Evolutionary conservation across 371 early-diverging fungal species (phyloP).

Genomic region (Circinella minor): DNA sequence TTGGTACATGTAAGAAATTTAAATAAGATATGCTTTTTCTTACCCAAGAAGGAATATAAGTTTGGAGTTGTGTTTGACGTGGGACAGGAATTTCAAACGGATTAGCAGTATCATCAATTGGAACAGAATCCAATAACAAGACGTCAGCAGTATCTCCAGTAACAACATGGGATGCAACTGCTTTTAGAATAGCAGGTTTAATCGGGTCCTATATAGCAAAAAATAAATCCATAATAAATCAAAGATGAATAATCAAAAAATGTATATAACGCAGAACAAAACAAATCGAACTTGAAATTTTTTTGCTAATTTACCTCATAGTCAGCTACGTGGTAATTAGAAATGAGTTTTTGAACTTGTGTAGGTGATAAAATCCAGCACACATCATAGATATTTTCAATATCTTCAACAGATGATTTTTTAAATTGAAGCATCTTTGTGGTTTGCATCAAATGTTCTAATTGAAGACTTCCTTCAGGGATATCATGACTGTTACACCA

Average conservation of each 20-base stretch:
- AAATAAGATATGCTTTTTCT: background rate
- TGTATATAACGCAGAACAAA: background rate
- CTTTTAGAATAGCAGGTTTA: conserved; percentile 87
- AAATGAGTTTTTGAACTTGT: conserved; percentile 91
- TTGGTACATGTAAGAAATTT: background rate
- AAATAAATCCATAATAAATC: no score
- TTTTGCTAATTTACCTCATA: conserved; percentile 59
- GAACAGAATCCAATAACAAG: conserved; percentile 84
- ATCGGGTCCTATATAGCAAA: conserved; percentile 67
- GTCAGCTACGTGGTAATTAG: conserved; percentile 73
- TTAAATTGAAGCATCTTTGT: conserved; percentile 92
- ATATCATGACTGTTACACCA: conserved; percentile 92
- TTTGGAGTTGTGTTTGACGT: conserved; percentile 57
- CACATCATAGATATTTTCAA: conserved; percentile 92
- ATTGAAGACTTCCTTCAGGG: conserved; percentile 81
- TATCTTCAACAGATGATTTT: conserved; percentile 72
- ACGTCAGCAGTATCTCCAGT: conserved; percentile 87
- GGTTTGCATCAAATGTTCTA: conserved; percentile 89
- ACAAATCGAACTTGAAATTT: no score
- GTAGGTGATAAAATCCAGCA: conserved; percentile 90
- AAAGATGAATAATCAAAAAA: background rate
- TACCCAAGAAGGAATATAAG: conserved; percentile 63
- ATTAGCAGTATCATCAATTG: conserved; percentile 73
- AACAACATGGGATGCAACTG: conserved; percentile 86
- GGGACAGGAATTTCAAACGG: conserved; percentile 64